phyloP scores from a whole-genome alignment of 306 rosid genomes.

The Malus orientalis region DNA sequence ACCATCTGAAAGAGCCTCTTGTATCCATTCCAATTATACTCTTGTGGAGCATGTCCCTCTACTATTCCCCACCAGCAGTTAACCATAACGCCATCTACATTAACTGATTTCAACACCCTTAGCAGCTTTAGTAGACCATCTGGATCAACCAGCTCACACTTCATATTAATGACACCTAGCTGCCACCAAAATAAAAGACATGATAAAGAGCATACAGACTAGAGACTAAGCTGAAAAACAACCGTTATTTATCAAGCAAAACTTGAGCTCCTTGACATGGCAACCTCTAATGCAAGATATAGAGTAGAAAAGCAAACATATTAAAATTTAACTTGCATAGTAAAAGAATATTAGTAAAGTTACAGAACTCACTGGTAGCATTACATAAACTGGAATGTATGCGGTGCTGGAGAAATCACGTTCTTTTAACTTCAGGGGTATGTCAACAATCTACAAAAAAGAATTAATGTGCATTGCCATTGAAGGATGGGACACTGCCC shows the following conservation, averaged over 20 bases:
- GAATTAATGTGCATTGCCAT: not conserved
- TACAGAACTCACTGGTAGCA: conserved; percentile 69
- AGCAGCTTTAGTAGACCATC: conserved; percentile 81
- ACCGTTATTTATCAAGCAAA: not conserved
- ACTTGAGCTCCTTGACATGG: not conserved
- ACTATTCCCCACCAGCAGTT: conserved; percentile 99
- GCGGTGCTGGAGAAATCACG: conserved; percentile 74
- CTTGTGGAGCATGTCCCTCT: conserved; percentile 35
- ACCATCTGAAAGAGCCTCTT: conserved; percentile 88
- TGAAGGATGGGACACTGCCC: not conserved
- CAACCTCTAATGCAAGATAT: not conserved
- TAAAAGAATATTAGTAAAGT: conserved; percentile 6
- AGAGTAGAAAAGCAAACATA: conserved; percentile 1
- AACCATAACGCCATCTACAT: conserved; percentile 81
- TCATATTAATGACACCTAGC: conserved; percentile 88
- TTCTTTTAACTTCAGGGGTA: conserved; percentile 45
- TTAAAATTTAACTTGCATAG: conserved; percentile 7
- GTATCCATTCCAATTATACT: too few relatives aligned
- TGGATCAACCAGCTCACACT: conserved; percentile 89
- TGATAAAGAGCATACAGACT: not conserved
- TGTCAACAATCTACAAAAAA: conserved; percentile 50
- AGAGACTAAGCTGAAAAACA: not conserved
- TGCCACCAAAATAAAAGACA: conserved; percentile 29
- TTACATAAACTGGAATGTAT: conserved; percentile 81
- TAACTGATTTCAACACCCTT: conserved; percentile 66